Percentiles rank a stretch among this genome's conserved stretches.
Evolutionary conservation across 306 rosid genomes (phyloP).

Genomic region (Medicago ruthenica): DNA sequence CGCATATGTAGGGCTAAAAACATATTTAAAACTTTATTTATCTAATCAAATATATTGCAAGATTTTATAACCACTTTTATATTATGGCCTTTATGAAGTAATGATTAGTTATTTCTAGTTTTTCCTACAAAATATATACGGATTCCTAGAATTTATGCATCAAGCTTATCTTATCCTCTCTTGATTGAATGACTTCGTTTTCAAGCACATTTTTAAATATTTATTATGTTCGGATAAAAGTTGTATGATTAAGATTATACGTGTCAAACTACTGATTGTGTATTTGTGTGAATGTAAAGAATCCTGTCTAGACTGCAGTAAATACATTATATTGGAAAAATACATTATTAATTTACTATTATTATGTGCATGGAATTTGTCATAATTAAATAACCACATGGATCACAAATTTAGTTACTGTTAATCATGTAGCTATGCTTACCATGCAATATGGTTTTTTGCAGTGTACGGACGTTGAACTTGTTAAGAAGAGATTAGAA

Average conservation of each 20-base stretch:
- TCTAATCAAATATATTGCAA: background rate
- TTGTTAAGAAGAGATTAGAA: slow-evolving; percentile 73
- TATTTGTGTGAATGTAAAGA: too few species aligned
- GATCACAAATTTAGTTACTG: too few species aligned
- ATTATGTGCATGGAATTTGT: too few species aligned
- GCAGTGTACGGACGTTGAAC: slow-evolving; percentile 81
- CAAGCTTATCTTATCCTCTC: too few species aligned
- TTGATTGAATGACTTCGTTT: background rate
- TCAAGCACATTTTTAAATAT: background rate
- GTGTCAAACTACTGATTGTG: too few species aligned
- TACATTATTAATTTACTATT: too few species aligned
- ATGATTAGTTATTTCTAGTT: background rate
- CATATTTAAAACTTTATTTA: background rate
- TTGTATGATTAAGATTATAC: background rate
- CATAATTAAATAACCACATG: background rate
- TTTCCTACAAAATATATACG: too few species aligned
- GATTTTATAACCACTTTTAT: too few species aligned
- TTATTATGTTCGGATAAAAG: too few species aligned
- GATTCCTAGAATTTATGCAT: too few species aligned
- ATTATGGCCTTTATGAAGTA: background rate
- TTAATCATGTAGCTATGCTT: background rate
- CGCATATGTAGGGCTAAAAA: background rate
- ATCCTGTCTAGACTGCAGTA: too few species aligned
- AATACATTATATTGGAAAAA: too few species aligned
- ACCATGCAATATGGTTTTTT: slow-evolving; percentile 16